Percentiles rank a stretch among this genome's conserved stretches.
These are phyloP conservation scores for Pelargonium australe DNA, from an alignment of 441 rosid species.

Conservation along the genomic window DNA sequence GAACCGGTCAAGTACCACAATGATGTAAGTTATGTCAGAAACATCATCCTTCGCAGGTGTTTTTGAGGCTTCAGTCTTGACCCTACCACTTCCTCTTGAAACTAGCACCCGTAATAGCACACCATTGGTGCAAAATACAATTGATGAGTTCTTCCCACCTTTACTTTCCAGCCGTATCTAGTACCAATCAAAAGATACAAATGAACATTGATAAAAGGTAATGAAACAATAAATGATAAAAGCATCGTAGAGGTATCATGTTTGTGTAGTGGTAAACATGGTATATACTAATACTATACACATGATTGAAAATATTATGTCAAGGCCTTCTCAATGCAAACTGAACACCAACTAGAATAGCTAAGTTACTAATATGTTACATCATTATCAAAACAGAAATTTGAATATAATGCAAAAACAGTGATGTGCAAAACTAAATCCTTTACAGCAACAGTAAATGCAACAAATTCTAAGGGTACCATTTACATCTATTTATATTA, in stretches of 20 bases:
- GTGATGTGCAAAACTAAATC: not conserved
- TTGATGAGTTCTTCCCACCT: constrained; percentile 82
- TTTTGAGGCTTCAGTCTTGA: constrained; percentile 26
- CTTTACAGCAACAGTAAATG: not conserved
- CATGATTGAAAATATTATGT: not conserved
- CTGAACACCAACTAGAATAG: not conserved
- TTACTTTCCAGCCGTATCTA: constrained; percentile 88
- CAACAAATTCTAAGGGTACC: not conserved
- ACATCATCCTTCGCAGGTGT: constrained; percentile 29
- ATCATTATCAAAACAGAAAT: not conserved
- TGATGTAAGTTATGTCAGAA: constrained; percentile 78
- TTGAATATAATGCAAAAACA: not conserved
- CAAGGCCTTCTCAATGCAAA: not conserved
- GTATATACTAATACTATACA: not conserved
- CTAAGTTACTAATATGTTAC: not conserved
- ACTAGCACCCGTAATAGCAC: constrained; percentile 76
- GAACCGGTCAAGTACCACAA: constrained; percentile 58
- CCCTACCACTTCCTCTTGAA: constrained; percentile 40
- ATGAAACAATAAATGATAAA: not conserved
- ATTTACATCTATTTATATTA: no score
- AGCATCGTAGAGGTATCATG: not conserved
- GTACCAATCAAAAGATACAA: constrained; percentile 6
- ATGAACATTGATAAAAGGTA: constrained; percentile 9
- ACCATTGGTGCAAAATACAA: constrained; percentile 97
- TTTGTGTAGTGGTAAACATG: not conserved